Evolutionary conservation across 345 rosid genomes (phyloP).

Genomic region (Lenwebbia sp.): DNA sequence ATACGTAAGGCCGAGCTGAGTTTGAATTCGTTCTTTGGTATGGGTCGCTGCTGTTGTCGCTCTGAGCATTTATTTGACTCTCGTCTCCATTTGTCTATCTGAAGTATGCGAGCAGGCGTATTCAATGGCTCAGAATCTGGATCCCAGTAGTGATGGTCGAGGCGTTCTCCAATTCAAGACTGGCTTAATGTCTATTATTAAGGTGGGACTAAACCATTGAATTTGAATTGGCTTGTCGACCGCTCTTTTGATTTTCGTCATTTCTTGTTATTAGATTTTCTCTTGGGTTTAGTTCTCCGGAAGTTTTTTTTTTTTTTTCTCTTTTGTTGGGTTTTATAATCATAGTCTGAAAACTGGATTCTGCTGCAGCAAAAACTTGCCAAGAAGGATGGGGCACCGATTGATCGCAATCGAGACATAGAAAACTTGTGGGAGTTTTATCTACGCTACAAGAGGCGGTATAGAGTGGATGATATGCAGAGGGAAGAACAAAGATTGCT

Average conservation of each 20-base stretch:
- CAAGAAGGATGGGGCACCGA: conserved; percentile 58
- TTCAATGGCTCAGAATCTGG: conserved; percentile 87
- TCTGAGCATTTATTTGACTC: neutral
- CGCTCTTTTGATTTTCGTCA: neutral
- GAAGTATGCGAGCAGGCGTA: conserved; percentile 97
- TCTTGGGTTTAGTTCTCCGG: neutral
- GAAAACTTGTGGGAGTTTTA: conserved; percentile 85
- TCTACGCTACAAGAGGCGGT: conserved; percentile 53
- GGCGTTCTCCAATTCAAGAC: conserved; percentile 99
- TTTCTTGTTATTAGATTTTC: neutral
- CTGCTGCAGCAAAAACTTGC: conserved; percentile 92
- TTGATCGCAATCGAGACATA: conserved; percentile 77
- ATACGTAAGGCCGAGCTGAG: conserved; percentile 38
- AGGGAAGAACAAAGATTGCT: conserved; percentile 67
- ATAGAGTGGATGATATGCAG: conserved; percentile 83
- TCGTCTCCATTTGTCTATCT: neutral
- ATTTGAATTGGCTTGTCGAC: neutral
- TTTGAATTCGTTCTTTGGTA: no score
- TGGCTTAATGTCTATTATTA: conserved; percentile 87
- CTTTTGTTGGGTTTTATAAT: neutral
- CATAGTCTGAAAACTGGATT: neutral
- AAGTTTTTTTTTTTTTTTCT: neutral
- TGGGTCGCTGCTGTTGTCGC: neutral
- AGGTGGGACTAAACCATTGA: conserved; percentile 30
- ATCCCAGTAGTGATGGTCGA: conserved; percentile 90